Percentiles rank a stretch among this genome's conserved stretches.
phyloP scores from a whole-genome alignment of 108 stramenopile species.

The Chaetoceros tenuissimus region DNA sequence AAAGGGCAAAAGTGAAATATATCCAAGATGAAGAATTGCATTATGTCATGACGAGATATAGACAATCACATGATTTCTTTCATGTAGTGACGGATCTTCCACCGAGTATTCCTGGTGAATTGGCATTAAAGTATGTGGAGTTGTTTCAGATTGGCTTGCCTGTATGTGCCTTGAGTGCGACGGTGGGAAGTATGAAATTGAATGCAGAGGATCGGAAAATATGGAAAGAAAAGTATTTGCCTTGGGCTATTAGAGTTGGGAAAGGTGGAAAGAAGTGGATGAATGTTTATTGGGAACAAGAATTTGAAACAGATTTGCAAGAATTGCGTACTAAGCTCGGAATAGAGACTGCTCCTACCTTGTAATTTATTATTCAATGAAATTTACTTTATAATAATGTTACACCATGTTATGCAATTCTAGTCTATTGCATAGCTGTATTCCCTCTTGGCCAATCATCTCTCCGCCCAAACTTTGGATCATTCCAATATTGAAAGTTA shows the following conservation, averaged over 20 bases:
- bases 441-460: too few relatives aligned
- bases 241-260: conserved; percentile 57
- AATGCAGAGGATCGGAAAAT: conserved; percentile 23
- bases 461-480: too few relatives aligned
- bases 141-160: conserved; percentile 94
- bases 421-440: too few relatives aligned
- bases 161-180: conserved; percentile 62
- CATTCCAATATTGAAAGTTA: too few relatives aligned
- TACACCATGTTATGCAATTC: too few relatives aligned
- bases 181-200: conserved; percentile 43
- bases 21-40: conserved; percentile 73
- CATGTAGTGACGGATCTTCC: conserved; percentile 91
- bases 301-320: conserved; percentile 65
- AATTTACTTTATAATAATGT: neutral
- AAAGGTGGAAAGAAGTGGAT: conserved; percentile 20
- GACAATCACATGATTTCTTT: conserved; percentile 92
- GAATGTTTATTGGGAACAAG: conserved; percentile 79
- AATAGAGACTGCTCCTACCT: conserved; percentile 51
- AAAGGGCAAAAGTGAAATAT: conserved; percentile 55
- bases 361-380: conserved; percentile 5
- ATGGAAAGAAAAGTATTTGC: conserved; percentile 53
- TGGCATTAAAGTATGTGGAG: conserved; percentile 95
- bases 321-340: conserved; percentile 54
- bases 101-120: conserved; percentile 90
- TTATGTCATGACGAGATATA: conserved; percentile 92